Base-by-base conservation (phyloP, 805 yeast species). In the Zygotorulaspora chibaensis region DNA sequence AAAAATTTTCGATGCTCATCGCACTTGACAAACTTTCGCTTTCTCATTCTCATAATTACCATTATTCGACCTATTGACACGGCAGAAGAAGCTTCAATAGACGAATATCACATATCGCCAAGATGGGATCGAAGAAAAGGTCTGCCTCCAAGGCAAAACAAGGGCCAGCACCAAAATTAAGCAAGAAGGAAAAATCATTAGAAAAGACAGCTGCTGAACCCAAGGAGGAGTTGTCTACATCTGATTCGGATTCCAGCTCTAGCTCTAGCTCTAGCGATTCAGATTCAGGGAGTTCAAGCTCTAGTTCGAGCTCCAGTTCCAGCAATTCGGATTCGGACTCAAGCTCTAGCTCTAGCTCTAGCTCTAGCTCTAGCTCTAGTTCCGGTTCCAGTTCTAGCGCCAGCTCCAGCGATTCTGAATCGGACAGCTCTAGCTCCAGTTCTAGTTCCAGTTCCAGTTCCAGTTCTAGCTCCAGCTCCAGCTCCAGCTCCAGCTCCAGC, bases 161-260 rank as follows among this genome's bases (percentile, higher is more conserved):
- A 26, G 48, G 45, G 16, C 52, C 48, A 36, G 53, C 60, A 23
- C 67, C 68, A 46, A 63, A 61, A 41, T 48, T 63, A 44, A 59
- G 63, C 40, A 50, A 47, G 20, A 60, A 61, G 36, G 57, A 42
- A 37, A 59, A 56, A 39, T 47, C 43, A 13, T 50, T 53, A 40
- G 53, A 54, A 34, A 35, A 39, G 15, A 26, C 33, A 35, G 41
- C 35, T 17, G 39, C 18, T 38, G 33, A 41, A 6, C 11, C 39
- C 8, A 27, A 42, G 41, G 48, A 42, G 13, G 58, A 53, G 36
- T 35, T 48, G 15, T 48, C 55, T 3, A 52, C 53, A 2, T 40
- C 45, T 40, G 82, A 80, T 50, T 73, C 71, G 25, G 83, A 82
- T 54, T 74, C 75, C 10, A 38, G 45, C 37, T 41, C 48, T 9